Evolutionary conservation across 2,329 filamentous ascomycete genomes (phyloP).

Genomic region (Zymoseptoria tritici): DNA sequence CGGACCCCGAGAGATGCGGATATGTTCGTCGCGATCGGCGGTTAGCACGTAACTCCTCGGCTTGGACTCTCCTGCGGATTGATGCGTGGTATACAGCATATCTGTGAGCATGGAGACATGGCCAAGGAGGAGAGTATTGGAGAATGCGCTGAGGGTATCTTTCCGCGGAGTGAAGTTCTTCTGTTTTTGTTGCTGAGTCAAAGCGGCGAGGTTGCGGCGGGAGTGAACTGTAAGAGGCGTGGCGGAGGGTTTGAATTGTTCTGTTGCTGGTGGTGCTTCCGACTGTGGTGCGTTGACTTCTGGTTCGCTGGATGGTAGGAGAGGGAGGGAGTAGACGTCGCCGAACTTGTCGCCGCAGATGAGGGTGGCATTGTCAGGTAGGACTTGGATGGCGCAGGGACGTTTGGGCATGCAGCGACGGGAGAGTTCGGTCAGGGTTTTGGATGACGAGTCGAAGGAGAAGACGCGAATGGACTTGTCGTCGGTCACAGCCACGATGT

Average conservation of each 20-base stretch:
- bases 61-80: constrained; percentile 34
- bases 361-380: constrained; percentile 63
- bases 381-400: constrained; percentile 67
- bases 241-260: constrained; percentile 44
- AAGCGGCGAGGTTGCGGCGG: constrained; percentile 49
- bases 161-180: constrained; percentile 38
- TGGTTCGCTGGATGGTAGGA: constrained; percentile 43
- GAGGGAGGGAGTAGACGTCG: constrained; percentile 83
- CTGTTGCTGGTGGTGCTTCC: neutral
- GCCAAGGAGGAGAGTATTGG: constrained; percentile 72
- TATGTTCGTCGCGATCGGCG: constrained; percentile 70
- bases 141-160: constrained; percentile 50
- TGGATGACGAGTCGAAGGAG: constrained; percentile 16
- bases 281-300: constrained; percentile 20
- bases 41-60: constrained; percentile 57
- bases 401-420: constrained; percentile 84
- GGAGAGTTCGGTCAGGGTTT: constrained; percentile 58
- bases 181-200: constrained; percentile 50
- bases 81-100: constrained; percentile 49
- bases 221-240: constrained; percentile 55
- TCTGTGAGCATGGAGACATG: constrained; percentile 94
- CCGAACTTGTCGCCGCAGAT: constrained; percentile 91
- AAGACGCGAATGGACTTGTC: constrained; percentile 89
- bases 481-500: constrained; percentile 75
- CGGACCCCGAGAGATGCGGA: constrained; percentile 73